Base-by-base conservation (phyloP, 2,329 filamentous ascomycete species). In the Ceratocystis variospora region DNA sequence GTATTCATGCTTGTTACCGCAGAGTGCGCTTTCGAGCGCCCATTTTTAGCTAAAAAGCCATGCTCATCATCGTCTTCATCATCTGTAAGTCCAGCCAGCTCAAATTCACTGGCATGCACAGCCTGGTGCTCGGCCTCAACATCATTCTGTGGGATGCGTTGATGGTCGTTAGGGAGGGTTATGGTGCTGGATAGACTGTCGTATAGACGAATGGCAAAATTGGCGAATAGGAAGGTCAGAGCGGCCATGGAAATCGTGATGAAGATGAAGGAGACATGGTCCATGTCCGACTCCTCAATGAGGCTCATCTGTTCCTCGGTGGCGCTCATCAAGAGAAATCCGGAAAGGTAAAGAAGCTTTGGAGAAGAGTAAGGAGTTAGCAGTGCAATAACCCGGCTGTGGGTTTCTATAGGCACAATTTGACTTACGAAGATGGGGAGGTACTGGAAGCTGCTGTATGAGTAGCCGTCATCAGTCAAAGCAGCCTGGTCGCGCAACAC, bases 241-340 rank as follows among this genome's bases (percentile, higher is more conserved):
- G 96, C 96, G 28, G 93, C 87, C 63, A 96, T 80, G 71, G 90
- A 96, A 80, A 88, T 97, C 8, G 96, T 79, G 64, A 97, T 92
- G 31, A 99, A 81, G 50, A 97, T 85, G 75, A 97, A 99, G 4
- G 92, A 87, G 53, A 97, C 89, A 72, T 95, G 90, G 31, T 91
- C 91, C 72, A 97, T 86, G 68, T 86, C 81, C 0, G 89, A 87
- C 48, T 83, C 79, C 50, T 84, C 81, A 4, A 97, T 79, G 1
- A 96, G 79, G 25, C 80, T 73, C 89, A 97, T 96, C 76, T 97
- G 94, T 77, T 99, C 92, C 74, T 97, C 94, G 0, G 91, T 97
- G 17, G 94, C 93, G 41, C 90, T 89, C 91, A 97, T 96, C 78
- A 99, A 99, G 50, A 99, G 81, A 77, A 97, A 96, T 1, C 94